Base-by-base conservation (phyloP, 2,329 filamentous ascomycete genomes). In the Ascochyta viciae-villosae region DNA sequence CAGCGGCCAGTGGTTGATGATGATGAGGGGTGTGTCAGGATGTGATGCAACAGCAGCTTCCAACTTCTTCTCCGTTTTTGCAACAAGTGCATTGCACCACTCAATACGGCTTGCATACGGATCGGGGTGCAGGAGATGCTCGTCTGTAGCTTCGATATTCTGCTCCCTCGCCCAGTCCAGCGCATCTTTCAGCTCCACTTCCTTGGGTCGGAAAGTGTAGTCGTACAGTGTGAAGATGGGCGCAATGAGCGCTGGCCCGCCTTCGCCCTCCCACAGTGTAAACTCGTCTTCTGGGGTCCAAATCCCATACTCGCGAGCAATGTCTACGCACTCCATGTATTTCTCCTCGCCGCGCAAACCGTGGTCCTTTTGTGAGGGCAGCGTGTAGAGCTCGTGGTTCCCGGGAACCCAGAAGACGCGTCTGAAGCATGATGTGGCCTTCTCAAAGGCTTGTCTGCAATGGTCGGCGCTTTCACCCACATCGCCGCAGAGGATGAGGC, bases 191-290 rank as follows among this genome's bases (percentile, higher is more conserved):
- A 81, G 71, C 24, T 74, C 71, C 8, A 86, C 77, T 41, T 82
- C 63, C 2, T 69, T 74, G 0, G 84, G 84, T 0, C 83, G 76
- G 68, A 85, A 86, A 58, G 77, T 82, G 71, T 86, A 86, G 71
- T 86, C 84, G 74, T 86, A 86, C 13, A 86, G 74, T 0, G 83
- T 85, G 75, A 86, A 86, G 45, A 85, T 78, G 29, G 82, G 84
- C 29, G 81, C 82, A 37, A 86, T 78, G 34, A 86, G 57, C 6
- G 74, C 81, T 5, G 79, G 79, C 4, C 76, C 76, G 22, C 79
- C 80, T 7, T 78, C 76, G n/a, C 81, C 83, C 4, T 83, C 76
- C 83, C 83, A 86, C 22, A 78, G 71, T 31, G 76, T 74, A 61
- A 77, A 86, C 5, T 83, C 81, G 65, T 86, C 84, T 63, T 85